Conservation (phyloP, 495 filamentous ascomycete species). For the Evansstolkia leycettana region DNA sequence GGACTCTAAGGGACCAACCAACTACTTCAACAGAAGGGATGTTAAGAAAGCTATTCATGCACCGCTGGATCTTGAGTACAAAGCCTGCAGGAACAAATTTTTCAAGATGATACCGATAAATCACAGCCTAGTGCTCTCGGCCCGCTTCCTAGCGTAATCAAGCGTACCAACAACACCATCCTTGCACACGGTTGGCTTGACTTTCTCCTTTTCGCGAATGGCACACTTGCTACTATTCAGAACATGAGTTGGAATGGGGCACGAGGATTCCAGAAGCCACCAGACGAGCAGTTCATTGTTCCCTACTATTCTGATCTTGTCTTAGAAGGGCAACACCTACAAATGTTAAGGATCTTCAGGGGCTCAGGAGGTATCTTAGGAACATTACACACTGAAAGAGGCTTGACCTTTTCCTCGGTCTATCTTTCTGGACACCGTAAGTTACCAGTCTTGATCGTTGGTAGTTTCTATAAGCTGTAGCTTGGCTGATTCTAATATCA, state of each 20-base stretch:
- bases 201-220: slow-evolving; percentile 48
- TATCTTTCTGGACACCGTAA: slow-evolving; percentile 48
- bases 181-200: slow-evolving; percentile 53
- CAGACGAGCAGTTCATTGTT: slow-evolving; percentile 49
- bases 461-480: neutral
- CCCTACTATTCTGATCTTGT: slow-evolving; percentile 41
- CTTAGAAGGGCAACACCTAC: slow-evolving; percentile 10
- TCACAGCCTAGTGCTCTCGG: slow-evolving; percentile 35
- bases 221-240: slow-evolving; percentile 60
- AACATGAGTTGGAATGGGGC: slow-evolving; percentile 76
- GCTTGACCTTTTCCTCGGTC: slow-evolving; percentile 53
- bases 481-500: neutral
- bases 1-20: slow-evolving; percentile 45
- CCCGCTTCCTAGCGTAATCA: slow-evolving; percentile 59
- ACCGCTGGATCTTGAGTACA: slow-evolving; percentile 40
- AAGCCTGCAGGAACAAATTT: slow-evolving; percentile 46
- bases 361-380: slow-evolving; percentile 49
- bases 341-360: slow-evolving; percentile 9
- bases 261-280: slow-evolving; percentile 52
- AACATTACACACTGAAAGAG: slow-evolving; percentile 50
- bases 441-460: slow-evolving; percentile 2
- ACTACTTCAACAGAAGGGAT: slow-evolving; percentile 71
- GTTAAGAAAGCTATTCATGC: slow-evolving; percentile 64
- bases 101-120: slow-evolving; percentile 33
- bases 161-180: slow-evolving; percentile 54